Base-by-base conservation (phyloP, 1,139 yeast species). In the Saccharomyces hybrid region DNA sequence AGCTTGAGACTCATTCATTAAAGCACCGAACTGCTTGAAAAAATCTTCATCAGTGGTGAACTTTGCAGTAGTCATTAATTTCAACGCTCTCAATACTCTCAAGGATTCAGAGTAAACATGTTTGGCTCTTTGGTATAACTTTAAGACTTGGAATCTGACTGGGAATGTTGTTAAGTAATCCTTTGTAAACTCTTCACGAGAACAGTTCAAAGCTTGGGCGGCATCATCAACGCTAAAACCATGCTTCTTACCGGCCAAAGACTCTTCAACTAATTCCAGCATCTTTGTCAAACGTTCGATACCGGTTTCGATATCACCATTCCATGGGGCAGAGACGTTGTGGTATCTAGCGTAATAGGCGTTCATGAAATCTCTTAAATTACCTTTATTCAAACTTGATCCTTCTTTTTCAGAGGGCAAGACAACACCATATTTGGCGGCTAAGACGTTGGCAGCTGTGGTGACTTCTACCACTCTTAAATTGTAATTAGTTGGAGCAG, bases 401-500 rank as follows among this genome's bases (percentile, higher is more conserved):
- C 85, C 80, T 60, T 81, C 83, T 54, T 75, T 74, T 12, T 55
- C 49, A 16, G 34, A 34, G 3, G 42, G 74, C 44, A 81, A 69
- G 1, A 64, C 62, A 51, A 83, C 68, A 2, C 74, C 75, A 52
- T 76, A 74, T 58, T 73, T 73, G 50, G 73, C 68, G 11, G 86
- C 87, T 59, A 84, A 69, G 2, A 81, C 68, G 53, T 80, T 81
- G 1, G 88, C 82, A 2, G 86, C 87, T 16, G 82, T 71, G 0
- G 84, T 82, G 54, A 81, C 84, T 64, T 84, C 90, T 12, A 83
- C 88, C 2, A 83, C 90, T 49, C 91, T 75, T 63, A 85, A 73
- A 65, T 85, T 85, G 69, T 85, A 85, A 67, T 83, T 82, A 14
- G 76, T 72, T 0, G 90, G 88, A 0, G 86, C 90, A 1, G 89